Evolutionary conservation across 257 asterid genomes (phyloP).

Genomic region (Echites panduratus): DNA sequence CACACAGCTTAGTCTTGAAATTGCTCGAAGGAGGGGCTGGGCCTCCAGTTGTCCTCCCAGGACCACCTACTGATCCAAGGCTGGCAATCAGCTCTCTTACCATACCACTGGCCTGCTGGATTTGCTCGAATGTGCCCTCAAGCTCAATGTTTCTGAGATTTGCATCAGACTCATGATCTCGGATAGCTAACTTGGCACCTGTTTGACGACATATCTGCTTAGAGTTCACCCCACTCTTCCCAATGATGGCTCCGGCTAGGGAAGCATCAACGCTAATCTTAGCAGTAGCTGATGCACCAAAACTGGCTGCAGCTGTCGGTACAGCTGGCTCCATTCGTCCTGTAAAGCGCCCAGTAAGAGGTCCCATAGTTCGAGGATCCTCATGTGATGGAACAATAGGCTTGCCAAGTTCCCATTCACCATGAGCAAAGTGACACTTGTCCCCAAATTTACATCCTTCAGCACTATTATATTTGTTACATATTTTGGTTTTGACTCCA

Average conservation of each 20-base stretch:
- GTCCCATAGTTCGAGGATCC: slow-evolving; percentile 44
- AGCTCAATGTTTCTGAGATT: slow-evolving; percentile 78
- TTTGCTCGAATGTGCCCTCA: slow-evolving; percentile 80
- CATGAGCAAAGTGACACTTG: slow-evolving; percentile 88
- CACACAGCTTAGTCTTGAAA: slow-evolving; percentile 77
- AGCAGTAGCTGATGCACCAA: slow-evolving; percentile 75
- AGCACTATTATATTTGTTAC: slow-evolving; percentile 67
- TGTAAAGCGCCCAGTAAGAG: slow-evolving; percentile 41
- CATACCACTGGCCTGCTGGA: slow-evolving; percentile 68
- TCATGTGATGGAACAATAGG: slow-evolving; percentile 45
- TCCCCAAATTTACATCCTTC: slow-evolving; percentile 94
- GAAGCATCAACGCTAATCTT: slow-evolving; percentile 83
- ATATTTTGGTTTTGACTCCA: slow-evolving; percentile 56
- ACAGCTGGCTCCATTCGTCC: slow-evolving; percentile 40
- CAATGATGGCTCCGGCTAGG: slow-evolving; percentile 83
- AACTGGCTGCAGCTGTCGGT: slow-evolving; percentile 53
- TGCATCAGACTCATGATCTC: slow-evolving; percentile 71
- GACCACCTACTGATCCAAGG: slow-evolving; percentile 39
- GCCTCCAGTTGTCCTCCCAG: slow-evolving; percentile 36
- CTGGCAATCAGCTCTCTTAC: slow-evolving; percentile 63
- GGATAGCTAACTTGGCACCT: slow-evolving; percentile 62
- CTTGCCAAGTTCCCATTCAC: slow-evolving; percentile 86
- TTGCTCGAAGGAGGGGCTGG: slow-evolving; percentile 44
- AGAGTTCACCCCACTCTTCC: slow-evolving; percentile 86
- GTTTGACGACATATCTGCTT: slow-evolving; percentile 85